Base-by-base conservation (phyloP, 352 stramenopile species). In the Pythium guiyangense region DNA sequence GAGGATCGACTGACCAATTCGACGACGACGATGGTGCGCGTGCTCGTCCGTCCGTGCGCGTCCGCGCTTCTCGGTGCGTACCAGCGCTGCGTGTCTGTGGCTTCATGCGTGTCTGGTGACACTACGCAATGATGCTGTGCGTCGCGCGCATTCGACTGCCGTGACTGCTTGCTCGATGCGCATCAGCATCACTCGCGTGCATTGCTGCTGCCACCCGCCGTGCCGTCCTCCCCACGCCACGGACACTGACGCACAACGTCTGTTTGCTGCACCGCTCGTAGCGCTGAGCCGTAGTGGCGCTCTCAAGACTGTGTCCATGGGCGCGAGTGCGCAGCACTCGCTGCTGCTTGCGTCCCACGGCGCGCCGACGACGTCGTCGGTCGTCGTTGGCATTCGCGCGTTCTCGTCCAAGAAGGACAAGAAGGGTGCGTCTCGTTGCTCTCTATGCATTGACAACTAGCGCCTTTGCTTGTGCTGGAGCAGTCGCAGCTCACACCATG, bases 41-140 rank as follows among this genome's bases (percentile, higher is more conserved):
- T 87, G 65, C 84, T 73, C 70, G 73, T 89, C 57, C 79, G 79
- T 70, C 79, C 79, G 73, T 88, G 60, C 58, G 71, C 78, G 25
- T 31, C 58, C n/a, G 49, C 44, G 31, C 59, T 59, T 34, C 60
- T 45, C 14, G 51, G 55, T 55, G 14, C 20, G 53, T 59, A n/a
- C 14, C 20, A 47, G 17, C n/a, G n/a, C 39, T 53, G 43, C 25
- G 14, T 57, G 4, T 40, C 6, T 49, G 17, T 40, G 15, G 9
- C 35, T 37, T 14, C 8, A 14, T 54, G 42, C 25, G 53, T 10
- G 15, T 39, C 18, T 17, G 6, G 9, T 3, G 3, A 14, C 6
- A 20, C 14, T 12, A 9, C 31, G 6, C 6, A 35, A n/a, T n/a
- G n/a, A 10, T 35, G 31, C 6, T 12, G 4, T 37, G 31, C 1